A percentile compares a stretch with the other conserved stretches of the same genome.
These are phyloP conservation scores for Hyaloscypha finlandica DNA, from an alignment of 495 filamentous ascomycete genomes.

Conservation along the genomic window DNA sequence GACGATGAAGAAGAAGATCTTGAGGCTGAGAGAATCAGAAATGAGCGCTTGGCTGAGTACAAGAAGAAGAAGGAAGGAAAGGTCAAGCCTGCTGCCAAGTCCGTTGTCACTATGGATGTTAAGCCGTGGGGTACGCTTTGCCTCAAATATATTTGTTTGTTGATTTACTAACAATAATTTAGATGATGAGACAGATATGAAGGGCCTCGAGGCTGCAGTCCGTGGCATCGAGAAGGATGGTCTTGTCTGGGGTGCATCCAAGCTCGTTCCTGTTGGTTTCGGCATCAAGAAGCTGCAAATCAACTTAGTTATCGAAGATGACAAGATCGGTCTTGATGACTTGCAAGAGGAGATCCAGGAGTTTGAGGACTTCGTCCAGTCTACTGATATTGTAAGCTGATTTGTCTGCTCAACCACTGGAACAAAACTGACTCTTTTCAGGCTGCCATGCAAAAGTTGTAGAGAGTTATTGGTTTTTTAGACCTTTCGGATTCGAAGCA, in stretches of 20 bases:
- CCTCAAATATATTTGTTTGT: conserved; percentile 10
- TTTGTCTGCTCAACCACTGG: conserved; percentile 12
- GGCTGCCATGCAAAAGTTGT: conserved; percentile 91
- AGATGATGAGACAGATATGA: conserved; percentile 94
- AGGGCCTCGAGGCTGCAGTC: conserved; percentile 76
- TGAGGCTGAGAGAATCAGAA: conserved; percentile 77
- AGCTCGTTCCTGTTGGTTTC: conserved; percentile 86
- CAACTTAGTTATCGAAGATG: conserved; percentile 95
- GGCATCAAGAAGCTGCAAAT: conserved; percentile 99
- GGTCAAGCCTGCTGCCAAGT: conserved; percentile 90
- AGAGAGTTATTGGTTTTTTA: conserved; percentile 39
- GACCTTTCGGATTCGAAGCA: conserved; percentile 8
- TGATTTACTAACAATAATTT: conserved; percentile 9
- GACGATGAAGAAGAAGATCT: conserved; percentile 93
- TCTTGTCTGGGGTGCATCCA: conserved; percentile 93
- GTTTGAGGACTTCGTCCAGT: conserved; percentile 97
- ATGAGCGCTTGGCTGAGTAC: conserved; percentile 90
- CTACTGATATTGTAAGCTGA: conserved; percentile 75
- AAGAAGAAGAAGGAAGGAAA: conserved; percentile 95
- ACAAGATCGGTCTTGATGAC: conserved; percentile 87
- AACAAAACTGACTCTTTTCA: conserved; percentile 33
- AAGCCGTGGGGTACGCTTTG: conserved; percentile 93
- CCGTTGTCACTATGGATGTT: conserved; percentile 90
- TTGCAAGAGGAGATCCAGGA: conserved; percentile 78
- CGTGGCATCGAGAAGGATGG: conserved; percentile 89